Percentiles rank a stretch among this genome's conserved stretches.
These are phyloP conservation scores for Dothideomycetidae sp. DNA, from an alignment of 2,329 filamentous ascomycete species.

Conservation along the genomic window DNA sequence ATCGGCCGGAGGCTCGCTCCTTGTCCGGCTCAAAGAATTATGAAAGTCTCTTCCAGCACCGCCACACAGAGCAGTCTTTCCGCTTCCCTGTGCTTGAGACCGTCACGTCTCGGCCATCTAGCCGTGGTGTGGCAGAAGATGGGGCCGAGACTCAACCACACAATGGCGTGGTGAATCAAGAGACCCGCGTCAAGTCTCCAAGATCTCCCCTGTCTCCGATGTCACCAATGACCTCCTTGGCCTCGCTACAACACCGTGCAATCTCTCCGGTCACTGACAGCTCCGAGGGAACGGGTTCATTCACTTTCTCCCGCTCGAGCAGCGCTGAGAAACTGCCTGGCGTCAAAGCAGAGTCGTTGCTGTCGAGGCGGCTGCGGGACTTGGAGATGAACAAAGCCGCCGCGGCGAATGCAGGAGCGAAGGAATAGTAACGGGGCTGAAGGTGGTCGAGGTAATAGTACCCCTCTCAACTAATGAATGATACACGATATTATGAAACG, in stretches of 20 bases:
- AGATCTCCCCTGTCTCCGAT: constrained; percentile 9
- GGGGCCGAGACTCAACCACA: background rate
- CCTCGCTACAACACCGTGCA: constrained; percentile 13
- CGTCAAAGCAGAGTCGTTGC: constrained; percentile 44
- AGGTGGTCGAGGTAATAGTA: too few species aligned
- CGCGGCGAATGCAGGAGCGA: background rate
- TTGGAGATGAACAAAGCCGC: constrained; percentile 33
- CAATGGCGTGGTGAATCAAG: constrained; percentile 11
- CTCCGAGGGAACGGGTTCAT: constrained; percentile 9
- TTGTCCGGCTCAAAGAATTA: constrained; percentile 11
- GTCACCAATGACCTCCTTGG: constrained; percentile 12
- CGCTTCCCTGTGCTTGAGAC: constrained; percentile 7
- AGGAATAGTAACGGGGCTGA: too few species aligned
- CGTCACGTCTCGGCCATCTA: constrained; percentile 2
- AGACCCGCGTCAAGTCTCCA: constrained; percentile 16
- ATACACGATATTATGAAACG: too few species aligned
- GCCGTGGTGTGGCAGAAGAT: constrained; percentile 3
- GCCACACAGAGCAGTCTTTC: constrained; percentile 5
- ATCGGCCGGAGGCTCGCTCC: constrained; percentile 10
- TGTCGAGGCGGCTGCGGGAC: constrained; percentile 54
- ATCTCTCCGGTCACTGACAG: constrained; percentile 10
- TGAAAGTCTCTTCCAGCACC: constrained; percentile 4
- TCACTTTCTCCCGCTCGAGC: constrained; percentile 17
- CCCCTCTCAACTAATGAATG: too few species aligned
- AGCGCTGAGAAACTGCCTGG: constrained; percentile 55